phyloP scores from a whole-genome alignment of 805 yeast species.

The Scheffersomyces coipomensis region DNA sequence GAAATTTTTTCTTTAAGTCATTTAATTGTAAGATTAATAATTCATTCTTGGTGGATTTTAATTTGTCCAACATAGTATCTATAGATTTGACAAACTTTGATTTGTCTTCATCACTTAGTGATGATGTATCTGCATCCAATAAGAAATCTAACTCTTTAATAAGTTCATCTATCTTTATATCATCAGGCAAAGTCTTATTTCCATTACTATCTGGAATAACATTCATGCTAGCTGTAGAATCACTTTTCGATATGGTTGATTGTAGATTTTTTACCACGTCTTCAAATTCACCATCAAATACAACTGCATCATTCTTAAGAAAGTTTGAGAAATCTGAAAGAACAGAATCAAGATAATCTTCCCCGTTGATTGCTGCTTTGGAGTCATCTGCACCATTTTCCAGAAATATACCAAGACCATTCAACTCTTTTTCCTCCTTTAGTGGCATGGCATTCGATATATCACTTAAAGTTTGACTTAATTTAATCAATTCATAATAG shows the following conservation, averaged over 20 bases:
- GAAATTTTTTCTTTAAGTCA: constrained; percentile 11
- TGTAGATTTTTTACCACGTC: constrained; percentile 13
- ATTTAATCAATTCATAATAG: constrained; percentile 69
- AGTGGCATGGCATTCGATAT: constrained; percentile 12
- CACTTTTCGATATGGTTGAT: constrained; percentile 9
- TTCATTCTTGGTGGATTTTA: constrained; percentile 17
- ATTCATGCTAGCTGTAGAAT: constrained; percentile 14
- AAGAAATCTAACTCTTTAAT: constrained; percentile 11
- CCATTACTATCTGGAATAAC: constrained; percentile 9
- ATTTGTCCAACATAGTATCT: constrained; percentile 9
- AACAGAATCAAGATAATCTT: constrained; percentile 15
- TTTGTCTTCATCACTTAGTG: constrained; percentile 4
- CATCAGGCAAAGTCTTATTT: constrained; percentile 5
- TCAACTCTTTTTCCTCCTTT: constrained; percentile 1
- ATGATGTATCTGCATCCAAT: constrained; percentile 8
- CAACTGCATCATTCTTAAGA: constrained; percentile 13
- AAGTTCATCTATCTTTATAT: constrained; percentile 8
- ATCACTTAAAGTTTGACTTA: constrained; percentile 51
- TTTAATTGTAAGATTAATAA: constrained; percentile 21
- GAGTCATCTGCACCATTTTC: neutral
- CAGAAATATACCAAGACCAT: constrained; percentile 7
- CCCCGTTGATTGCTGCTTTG: constrained; percentile 7
- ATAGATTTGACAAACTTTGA: constrained; percentile 8
- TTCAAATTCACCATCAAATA: constrained; percentile 21
- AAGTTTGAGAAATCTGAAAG: constrained; percentile 24